These are phyloP conservation scores for Aspergillus sergii DNA, from an alignment of 2,329 filamentous ascomycete species.

Conservation along the genomic window DNA sequence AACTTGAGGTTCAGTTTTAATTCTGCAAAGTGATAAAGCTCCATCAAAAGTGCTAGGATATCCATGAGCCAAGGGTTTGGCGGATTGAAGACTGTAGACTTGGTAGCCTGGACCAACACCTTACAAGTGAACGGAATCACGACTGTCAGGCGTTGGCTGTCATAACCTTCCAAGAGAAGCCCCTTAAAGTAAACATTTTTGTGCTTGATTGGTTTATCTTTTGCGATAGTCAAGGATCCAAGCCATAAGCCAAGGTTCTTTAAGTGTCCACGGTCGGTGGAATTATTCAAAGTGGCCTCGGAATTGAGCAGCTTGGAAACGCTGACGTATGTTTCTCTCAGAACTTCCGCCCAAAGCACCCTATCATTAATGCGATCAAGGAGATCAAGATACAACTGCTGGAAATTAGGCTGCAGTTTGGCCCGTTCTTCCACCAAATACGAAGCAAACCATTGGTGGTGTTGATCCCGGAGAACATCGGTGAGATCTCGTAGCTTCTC, in stretches of 20 bases:
- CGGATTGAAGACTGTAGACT: slow-evolving; percentile 86
- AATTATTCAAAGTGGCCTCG: slow-evolving; percentile 80
- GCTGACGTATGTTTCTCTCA: slow-evolving; percentile 88
- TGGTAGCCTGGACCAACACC: slow-evolving; percentile 79
- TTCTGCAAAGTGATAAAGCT: slow-evolving; percentile 90
- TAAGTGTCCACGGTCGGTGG: slow-evolving; percentile 81
- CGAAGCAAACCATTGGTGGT: slow-evolving; percentile 95
- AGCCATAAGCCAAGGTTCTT: slow-evolving; percentile 96
- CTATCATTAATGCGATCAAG: slow-evolving; percentile 80
- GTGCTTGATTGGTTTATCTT: slow-evolving; percentile 93
- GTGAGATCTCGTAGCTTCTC: slow-evolving; percentile 81
- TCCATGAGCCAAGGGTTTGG: slow-evolving; percentile 99
- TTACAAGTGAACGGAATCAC: slow-evolving; percentile 99
- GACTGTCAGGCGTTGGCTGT: slow-evolving; percentile 86
- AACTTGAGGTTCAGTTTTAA: slow-evolving; percentile 97
- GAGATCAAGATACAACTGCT: slow-evolving; percentile 87
- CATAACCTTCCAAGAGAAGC: slow-evolving; percentile 87
- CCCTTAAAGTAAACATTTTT: slow-evolving; percentile 98
- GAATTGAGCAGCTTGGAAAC: slow-evolving; percentile 86
- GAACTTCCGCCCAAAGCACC: slow-evolving; percentile 80
- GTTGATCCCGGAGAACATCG: slow-evolving; percentile 73
- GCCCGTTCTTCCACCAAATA: slow-evolving; percentile 95
- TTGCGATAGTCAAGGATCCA: slow-evolving; percentile 86
- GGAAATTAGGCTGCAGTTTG: slow-evolving; percentile 96
- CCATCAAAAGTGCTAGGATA: slow-evolving; percentile 85